Evolutionary conservation across 164 flowering plant species (phyloP), one percentile per base, ranked within the genome.

Genomic region (Nymphaea thermarum): DNA sequence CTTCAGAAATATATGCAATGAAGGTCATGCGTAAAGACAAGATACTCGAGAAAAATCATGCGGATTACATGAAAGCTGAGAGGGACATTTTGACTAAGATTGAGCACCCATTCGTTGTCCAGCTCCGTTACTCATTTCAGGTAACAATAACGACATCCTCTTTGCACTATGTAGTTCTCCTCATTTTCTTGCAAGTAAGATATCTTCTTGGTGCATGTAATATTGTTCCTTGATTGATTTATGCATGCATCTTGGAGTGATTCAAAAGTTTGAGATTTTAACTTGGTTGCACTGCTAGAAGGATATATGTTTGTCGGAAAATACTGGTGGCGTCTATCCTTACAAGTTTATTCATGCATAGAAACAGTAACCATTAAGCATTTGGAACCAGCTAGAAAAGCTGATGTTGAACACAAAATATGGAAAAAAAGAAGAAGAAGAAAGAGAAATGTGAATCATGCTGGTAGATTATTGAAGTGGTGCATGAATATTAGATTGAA

Each of bases 11-110:
- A 64, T 93, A 83, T 75, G 98, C 98, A 69, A 92, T 92, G 98
- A 92, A 92, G 80, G 98, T 92, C 45, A 85, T 91, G 89, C 76
- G 95, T 67, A 91, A 91, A 75, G 97, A 91, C 79, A 87, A 76
- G 82, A 84, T 86, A 42, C 72, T 90, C 86, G 93, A 90, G 79
- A 84, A 88, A 78, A 85, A 90, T 73, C 96, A 88, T 71, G 87
- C 83, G 36, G 91, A 83, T 62, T 90, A 92, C 78, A 92, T 87
- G 98, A 88, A 83, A 81, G 88, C 88, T 53, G 98, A 92, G 81
- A 84, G 96, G 79, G 91, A 92, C 70, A 88, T 92, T 71, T 75
- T 92, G 66, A 90, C 96, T 62, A 85, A 86, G 79, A 68, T 88
- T 2, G 95, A 84, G 64, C 96, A 92, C 69, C 91, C 98, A 61